Conservation (phyloP, 2,329 filamentous ascomycete genomes). For the Aspergillus sojae region DNA sequence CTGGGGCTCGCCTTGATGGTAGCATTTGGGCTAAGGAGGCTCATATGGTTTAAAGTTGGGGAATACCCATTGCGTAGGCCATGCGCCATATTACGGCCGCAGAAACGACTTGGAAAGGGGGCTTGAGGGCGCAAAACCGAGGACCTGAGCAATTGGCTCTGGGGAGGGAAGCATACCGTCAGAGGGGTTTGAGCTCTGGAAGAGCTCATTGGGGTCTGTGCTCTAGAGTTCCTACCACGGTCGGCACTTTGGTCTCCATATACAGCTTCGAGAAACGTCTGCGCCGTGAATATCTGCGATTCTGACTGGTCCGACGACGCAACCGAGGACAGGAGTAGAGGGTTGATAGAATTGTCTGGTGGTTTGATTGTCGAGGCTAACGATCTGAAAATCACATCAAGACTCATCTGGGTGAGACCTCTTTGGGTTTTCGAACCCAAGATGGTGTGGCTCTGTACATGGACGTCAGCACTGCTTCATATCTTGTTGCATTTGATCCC, state of each 20-base stretch:
- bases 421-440: slow-evolving; percentile 84
- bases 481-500: neutral
- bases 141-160: slow-evolving; percentile 22
- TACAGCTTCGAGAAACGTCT: slow-evolving; percentile 75
- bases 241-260: slow-evolving; percentile 67
- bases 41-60: slow-evolving; percentile 10
- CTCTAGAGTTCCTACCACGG: slow-evolving; percentile 64
- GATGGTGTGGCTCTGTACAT: slow-evolving; percentile 83
- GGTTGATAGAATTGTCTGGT: slow-evolving; percentile 52
- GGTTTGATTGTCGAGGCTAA: slow-evolving; percentile 73
- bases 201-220: slow-evolving; percentile 67
- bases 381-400: slow-evolving; percentile 86
- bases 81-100: neutral
- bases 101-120: slow-evolving; percentile 9
- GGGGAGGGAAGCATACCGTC: slow-evolving; percentile 45
- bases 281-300: slow-evolving; percentile 72
- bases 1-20: slow-evolving; percentile 15
- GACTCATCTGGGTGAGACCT: slow-evolving; percentile 85
- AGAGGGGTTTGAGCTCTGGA: slow-evolving; percentile 48
- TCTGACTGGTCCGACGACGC: slow-evolving; percentile 79
- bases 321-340: slow-evolving; percentile 71
- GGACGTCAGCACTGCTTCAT: neutral
- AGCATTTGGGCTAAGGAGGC: slow-evolving; percentile 7
- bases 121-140: slow-evolving; percentile 19
- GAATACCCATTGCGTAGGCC: neutral